Evolutionary conservation across 2,329 filamentous ascomycete species (phyloP).

Genomic region (Stagonosporopsis chrysanthemi): DNA sequence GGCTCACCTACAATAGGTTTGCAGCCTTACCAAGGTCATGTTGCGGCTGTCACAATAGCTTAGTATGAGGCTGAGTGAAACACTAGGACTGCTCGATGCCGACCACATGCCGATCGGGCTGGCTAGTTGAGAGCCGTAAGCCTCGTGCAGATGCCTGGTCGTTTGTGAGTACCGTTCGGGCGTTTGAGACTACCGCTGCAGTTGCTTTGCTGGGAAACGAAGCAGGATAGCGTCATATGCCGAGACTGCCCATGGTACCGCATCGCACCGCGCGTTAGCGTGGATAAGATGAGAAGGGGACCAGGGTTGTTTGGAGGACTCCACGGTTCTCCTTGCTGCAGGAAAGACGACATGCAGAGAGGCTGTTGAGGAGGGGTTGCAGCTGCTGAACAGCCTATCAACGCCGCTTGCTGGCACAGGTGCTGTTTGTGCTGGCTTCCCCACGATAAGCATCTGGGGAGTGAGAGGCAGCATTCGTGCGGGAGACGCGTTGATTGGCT

Average conservation of each 20-base stretch:
- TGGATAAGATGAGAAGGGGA: neutral
- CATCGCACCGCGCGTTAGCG: conserved; percentile 7
- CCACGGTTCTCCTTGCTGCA: conserved; percentile 2
- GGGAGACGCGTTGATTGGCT: conserved; percentile 9
- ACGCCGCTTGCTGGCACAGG: conserved; percentile 1
- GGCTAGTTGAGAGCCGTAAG: neutral
- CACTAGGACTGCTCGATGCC: conserved; percentile 17
- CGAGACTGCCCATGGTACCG: conserved; percentile 4
- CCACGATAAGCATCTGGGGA: conserved; percentile 21
- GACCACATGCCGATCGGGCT: conserved; percentile 15
- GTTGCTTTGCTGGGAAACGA: conserved; percentile 7
- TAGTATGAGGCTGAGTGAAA: conserved; percentile 23
- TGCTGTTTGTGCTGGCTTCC: conserved; percentile 11
- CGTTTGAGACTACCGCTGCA: conserved; percentile 6
- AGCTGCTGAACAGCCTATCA: conserved; percentile 9
- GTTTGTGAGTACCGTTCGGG: conserved; percentile 7
- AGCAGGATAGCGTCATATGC: conserved; percentile 9
- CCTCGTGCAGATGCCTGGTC: conserved; percentile 6
- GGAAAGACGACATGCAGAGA: conserved; percentile 4
- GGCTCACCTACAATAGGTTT: neutral
- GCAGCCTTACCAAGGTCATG: conserved; percentile 10
- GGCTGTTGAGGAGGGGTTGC: conserved; percentile 18
- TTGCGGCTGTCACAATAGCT: conserved; percentile 17
- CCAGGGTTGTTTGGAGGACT: neutral
- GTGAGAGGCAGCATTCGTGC: conserved; percentile 14